Percentiles rank a stretch among this genome's conserved stretches.
Evolutionary conservation across 192 early-diverging fungal genomes (phyloP).

Genomic region (Dispira simplex): DNA sequence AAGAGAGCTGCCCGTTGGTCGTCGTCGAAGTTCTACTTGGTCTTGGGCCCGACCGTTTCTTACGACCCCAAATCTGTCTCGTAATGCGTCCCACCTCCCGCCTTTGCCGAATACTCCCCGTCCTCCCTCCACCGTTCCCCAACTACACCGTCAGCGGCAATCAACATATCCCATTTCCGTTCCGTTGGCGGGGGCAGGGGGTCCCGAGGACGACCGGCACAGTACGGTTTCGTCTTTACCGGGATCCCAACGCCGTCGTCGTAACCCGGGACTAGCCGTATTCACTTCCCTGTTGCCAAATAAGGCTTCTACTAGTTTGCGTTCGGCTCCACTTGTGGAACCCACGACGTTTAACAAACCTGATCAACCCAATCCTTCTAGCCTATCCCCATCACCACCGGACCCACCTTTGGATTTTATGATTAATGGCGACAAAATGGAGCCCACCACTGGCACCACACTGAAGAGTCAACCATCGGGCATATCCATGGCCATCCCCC

Average conservation of each 20-base stretch:
- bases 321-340: too few species aligned
- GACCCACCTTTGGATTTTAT: too few species aligned
- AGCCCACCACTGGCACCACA: too few species aligned
- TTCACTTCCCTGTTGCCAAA: neutral
- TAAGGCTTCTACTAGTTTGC: neutral
- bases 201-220: neutral
- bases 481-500: too few species aligned
- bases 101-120: neutral
- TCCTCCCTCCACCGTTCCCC: neutral
- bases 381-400: too few species aligned
- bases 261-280: neutral
- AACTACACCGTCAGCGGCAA: neutral
- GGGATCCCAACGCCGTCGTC: neutral
- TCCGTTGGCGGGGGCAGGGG: neutral
- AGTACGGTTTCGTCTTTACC: neutral
- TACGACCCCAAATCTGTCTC: neutral
- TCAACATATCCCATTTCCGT: neutral
- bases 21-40: conserved; percentile 10
- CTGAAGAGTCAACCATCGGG: too few species aligned
- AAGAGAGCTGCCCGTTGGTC: neutral
- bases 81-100: neutral
- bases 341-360: too few species aligned
- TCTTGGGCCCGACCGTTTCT: neutral
- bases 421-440: too few species aligned
- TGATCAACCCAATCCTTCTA: too few species aligned